Base-by-base conservation (phyloP, 441 rosid species). In the Raphanus hybrid region DNA sequence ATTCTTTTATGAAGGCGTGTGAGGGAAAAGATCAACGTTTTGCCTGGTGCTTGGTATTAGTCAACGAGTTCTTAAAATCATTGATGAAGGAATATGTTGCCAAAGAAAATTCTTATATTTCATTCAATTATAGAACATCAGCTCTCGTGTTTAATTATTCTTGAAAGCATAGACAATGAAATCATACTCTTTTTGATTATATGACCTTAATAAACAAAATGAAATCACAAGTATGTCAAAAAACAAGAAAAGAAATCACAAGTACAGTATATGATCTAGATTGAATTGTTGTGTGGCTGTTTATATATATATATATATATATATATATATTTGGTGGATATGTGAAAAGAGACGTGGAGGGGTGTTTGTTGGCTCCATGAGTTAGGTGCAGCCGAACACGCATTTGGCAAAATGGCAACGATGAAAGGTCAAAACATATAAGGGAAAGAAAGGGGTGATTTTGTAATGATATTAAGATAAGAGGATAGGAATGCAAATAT, bases 261-360 rank as follows among this genome's bases (percentile, higher is more conserved):
- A 23, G 26, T 0, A 18, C 18, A 29, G 67, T 59, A 16, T 48
- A 64, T 70, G 62, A 20, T 39, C 26, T 26, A 54, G 48, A 29
- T 32, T 34, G 34, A n/a, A 71, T 77, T 16, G 16, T 60, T 50
- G 43, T 57, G 62, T 65, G 43, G 73, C 16, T 37, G 50, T 67
- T 23, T 67, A 15, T 60, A 60, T 18, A 26, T 12, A 26, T 54
- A 11, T 12, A 18, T 18, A 18, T 18, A 18, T 18, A n/a, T n/a
- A 18, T 18, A 18, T 18, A 18, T 18, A 18, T 18, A 58, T 52
- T 57, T 70, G 62, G 61, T 64, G n/a, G 75, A 3, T 41, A 7
- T 78, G 69, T 60, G 73, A 65, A 1, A 1, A 58, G 4, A 73
- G 81, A 78, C 81, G 77, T 78, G 81, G 74, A 73, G 65, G 77